Evolutionary conservation across 1,139 yeast genomes (phyloP).

Genomic region (Pneumocystis jirovecii): DNA sequence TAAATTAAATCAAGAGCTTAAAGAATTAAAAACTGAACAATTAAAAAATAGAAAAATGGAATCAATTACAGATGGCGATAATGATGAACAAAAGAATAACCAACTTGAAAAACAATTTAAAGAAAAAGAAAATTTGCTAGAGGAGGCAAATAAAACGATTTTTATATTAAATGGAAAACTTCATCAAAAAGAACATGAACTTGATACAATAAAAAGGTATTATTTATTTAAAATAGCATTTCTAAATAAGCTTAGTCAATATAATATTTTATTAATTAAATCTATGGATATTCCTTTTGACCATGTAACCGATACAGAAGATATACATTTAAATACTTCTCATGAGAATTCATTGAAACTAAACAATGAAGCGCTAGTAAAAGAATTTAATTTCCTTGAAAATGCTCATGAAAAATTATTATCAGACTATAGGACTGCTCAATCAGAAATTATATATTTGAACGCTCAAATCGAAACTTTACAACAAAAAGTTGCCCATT

Average conservation of each 20-base stretch:
- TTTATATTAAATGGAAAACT: background rate
- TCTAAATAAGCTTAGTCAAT: background rate
- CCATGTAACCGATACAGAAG: background rate
- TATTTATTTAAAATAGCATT: background rate
- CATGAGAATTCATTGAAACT: background rate
- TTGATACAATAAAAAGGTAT: background rate
- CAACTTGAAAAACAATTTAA: background rate
- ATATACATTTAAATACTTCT: background rate
- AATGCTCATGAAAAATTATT: background rate
- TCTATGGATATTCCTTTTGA: background rate
- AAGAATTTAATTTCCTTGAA: background rate
- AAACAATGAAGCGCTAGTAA: background rate
- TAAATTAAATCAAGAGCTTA: conserved; percentile 1
- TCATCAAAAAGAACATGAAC: background rate
- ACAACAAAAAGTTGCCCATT: background rate
- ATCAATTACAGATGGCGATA: background rate
- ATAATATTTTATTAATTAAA: background rate
- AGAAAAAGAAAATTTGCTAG: background rate
- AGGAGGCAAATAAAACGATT: background rate
- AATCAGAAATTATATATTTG: background rate
- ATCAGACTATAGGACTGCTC: background rate
- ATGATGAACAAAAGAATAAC: background rate
- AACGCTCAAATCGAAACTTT: background rate
- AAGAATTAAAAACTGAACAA: background rate
- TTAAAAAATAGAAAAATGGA: background rate